Conservation (phyloP, 129 eudicot species). For the Chrysanthemum lavandulifolium region DNA sequence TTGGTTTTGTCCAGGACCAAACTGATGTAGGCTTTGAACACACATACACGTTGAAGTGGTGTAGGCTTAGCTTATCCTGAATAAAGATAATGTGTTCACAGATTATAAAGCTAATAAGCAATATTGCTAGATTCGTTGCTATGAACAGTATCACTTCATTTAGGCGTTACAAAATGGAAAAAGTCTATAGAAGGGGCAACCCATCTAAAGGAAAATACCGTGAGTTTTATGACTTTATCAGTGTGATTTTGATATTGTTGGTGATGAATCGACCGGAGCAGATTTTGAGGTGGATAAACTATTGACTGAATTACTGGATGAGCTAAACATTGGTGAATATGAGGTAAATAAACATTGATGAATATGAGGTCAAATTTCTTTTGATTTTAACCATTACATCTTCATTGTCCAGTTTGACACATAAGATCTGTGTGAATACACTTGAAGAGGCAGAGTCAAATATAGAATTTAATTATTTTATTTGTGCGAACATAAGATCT, state of each 20-base stretch:
- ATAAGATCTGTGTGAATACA: too few species aligned
- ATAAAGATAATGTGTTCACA: too few species aligned
- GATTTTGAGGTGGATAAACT: constrained; percentile 54
- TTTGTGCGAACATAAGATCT: too few species aligned
- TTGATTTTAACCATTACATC: not conserved
- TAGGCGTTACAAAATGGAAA: constrained; percentile 78
- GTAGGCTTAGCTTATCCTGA: too few species aligned
- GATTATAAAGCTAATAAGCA: too few species aligned
- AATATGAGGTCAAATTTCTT: constrained; percentile 47
- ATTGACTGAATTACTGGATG: constrained; percentile 76
- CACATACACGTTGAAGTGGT: too few species aligned
- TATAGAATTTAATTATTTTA: too few species aligned
- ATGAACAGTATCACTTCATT: constrained; percentile 78
- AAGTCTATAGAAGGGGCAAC: constrained; percentile 48
- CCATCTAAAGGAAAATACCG: constrained; percentile 95
- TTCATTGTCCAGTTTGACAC: not conserved
- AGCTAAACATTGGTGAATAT: constrained; percentile 72
- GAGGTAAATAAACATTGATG: too few species aligned
- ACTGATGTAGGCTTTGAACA: too few species aligned
- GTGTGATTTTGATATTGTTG: constrained; percentile 96
- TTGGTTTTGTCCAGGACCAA: too few species aligned
- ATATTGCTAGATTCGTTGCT: constrained; percentile 83
- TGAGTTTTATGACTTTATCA: constrained; percentile 64
- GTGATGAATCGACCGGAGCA: constrained; percentile 68
- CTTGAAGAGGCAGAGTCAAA: too few species aligned